These are phyloP conservation scores for Rhododendron molle DNA, from an alignment of 148 eudicot genomes.

Conservation along the genomic window DNA sequence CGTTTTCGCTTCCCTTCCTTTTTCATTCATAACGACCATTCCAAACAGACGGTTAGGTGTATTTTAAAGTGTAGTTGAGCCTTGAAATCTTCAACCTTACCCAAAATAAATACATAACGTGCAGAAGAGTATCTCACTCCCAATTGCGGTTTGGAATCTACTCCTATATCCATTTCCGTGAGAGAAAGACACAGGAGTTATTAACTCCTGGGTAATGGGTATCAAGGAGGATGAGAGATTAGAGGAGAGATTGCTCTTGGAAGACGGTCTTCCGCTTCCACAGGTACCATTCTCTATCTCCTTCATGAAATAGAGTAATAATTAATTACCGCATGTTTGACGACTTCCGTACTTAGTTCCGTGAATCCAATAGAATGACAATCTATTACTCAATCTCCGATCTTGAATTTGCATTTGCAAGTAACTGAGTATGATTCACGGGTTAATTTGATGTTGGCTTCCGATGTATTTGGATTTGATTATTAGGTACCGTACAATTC, in stretches of 20 bases:
- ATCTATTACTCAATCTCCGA: neutral
- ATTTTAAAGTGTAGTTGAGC: neutral
- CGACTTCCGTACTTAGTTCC: neutral
- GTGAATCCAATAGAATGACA: neutral
- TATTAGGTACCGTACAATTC: neutral
- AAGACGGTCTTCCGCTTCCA: constrained; percentile 26
- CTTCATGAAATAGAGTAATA: neutral
- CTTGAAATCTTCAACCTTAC: neutral
- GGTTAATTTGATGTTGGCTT: neutral
- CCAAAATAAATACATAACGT: neutral
- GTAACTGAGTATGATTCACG: neutral
- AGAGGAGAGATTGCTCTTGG: constrained; percentile 42
- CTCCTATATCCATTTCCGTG: neutral
- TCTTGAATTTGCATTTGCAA: neutral
- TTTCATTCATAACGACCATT: neutral
- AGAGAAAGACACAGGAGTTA: neutral
- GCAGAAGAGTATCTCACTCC: neutral
- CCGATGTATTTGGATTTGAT: neutral
- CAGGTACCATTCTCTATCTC: neutral
- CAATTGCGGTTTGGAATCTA: neutral
- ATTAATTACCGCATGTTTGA: neutral
- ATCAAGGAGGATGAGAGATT: constrained; percentile 22
- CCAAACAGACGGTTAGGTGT: neutral
- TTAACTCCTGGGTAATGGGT: constrained; percentile 21
- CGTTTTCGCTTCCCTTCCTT: too few relatives aligned